phyloP scores from a whole-genome alignment of 2,329 filamentous ascomycete genomes.

The Emydomyces testavorans region DNA sequence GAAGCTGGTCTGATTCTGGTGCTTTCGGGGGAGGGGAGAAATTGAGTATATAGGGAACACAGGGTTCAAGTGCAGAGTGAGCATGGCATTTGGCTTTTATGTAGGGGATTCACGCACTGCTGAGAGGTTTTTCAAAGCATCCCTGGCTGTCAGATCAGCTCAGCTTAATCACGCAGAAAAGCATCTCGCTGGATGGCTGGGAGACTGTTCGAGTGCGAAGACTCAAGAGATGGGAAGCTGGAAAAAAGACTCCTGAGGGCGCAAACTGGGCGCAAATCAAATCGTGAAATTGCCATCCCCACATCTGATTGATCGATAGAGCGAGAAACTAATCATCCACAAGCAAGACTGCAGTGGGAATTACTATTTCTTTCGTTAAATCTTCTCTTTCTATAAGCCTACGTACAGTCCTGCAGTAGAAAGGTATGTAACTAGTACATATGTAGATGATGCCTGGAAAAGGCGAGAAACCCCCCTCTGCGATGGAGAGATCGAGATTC shows the following conservation, averaged over 20 bases:
- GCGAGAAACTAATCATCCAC: not conserved
- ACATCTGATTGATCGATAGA: conserved; percentile 19
- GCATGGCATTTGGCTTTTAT: not conserved
- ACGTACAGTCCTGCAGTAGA: too few species aligned
- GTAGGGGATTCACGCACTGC: not conserved
- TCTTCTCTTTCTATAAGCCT: too few species aligned
- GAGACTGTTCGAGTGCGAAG: too few species aligned
- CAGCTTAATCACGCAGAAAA: not conserved
- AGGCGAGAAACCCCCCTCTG: too few species aligned
- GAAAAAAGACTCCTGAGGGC: too few species aligned
- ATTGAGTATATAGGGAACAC: not conserved
- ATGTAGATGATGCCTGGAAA: too few species aligned
- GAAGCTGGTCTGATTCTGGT: not conserved
- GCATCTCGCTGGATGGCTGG: too few species aligned
- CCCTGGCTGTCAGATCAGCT: not conserved
- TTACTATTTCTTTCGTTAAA: too few species aligned
- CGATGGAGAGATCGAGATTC: too few species aligned
- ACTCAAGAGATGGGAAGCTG: too few species aligned
- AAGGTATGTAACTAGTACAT: too few species aligned
- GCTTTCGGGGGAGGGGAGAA: not conserved
- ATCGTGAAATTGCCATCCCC: not conserved
- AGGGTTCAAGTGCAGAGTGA: not conserved
- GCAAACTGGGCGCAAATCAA: not conserved
- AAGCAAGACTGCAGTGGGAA: not conserved
- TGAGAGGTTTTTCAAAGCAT: not conserved